phyloP scores from a whole-genome alignment of 2,329 filamentous ascomycete species.

The Rugonectria rugulosa region DNA sequence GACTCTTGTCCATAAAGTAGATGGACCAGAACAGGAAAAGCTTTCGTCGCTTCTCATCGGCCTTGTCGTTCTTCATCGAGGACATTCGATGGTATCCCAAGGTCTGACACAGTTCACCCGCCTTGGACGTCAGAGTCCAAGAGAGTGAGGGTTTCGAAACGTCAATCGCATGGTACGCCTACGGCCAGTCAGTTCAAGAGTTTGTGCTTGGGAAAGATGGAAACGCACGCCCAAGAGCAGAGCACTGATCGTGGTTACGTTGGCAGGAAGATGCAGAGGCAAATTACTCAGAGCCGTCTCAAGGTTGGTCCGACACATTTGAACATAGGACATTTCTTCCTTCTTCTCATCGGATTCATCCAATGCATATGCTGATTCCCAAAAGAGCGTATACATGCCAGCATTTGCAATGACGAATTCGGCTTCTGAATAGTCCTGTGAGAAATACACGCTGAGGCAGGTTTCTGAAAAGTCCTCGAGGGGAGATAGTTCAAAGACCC shows the following conservation, averaged over 20 bases:
- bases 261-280: slow-evolving; percentile 44
- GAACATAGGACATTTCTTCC: slow-evolving; percentile 33
- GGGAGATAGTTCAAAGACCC: slow-evolving; percentile 41
- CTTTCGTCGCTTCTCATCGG: slow-evolving; percentile 30
- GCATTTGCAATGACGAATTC: slow-evolving; percentile 46
- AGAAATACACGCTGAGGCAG: slow-evolving; percentile 44
- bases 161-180: slow-evolving; percentile 44
- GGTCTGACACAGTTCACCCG: slow-evolving; percentile 43
- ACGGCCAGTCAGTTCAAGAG: slow-evolving; percentile 1
- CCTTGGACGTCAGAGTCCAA: slow-evolving; percentile 43
- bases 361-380: slow-evolving; percentile 26
- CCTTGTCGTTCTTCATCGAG: slow-evolving; percentile 34
- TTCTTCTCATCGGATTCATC: slow-evolving; percentile 30
- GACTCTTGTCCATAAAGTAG: slow-evolving; percentile 63
- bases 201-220: neutral
- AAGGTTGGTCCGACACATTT: slow-evolving; percentile 39
- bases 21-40: slow-evolving; percentile 62
- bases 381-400: slow-evolving; percentile 42
- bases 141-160: slow-evolving; percentile 43
- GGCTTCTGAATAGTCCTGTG: slow-evolving; percentile 41
- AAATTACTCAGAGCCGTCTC: slow-evolving; percentile 43
- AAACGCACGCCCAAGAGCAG: slow-evolving; percentile 34
- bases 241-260: slow-evolving; percentile 36
- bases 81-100: slow-evolving; percentile 41
- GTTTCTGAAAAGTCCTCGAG: slow-evolving; percentile 42